Evolutionary conservation across 495 filamentous ascomycete species (phyloP).

Genomic region (Penicillium samsonianum): DNA sequence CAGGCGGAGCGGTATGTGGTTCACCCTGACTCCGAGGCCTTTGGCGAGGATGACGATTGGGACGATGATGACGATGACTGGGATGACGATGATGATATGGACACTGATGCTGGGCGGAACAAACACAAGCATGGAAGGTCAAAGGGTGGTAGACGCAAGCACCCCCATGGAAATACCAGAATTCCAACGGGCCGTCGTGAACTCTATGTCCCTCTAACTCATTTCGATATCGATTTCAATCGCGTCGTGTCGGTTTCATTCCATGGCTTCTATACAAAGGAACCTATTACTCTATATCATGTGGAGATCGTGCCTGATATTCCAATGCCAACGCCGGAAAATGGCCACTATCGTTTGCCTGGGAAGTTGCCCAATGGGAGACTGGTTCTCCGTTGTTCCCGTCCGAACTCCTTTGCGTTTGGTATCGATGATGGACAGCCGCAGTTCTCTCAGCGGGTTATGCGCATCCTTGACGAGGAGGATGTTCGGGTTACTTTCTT

Average conservation of each 20-base stretch:
- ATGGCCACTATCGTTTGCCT: slow-evolving; percentile 50
- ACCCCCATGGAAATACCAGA: background rate
- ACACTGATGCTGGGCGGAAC: slow-evolving; percentile 10
- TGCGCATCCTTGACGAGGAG: slow-evolving; percentile 64
- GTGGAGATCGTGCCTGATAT: slow-evolving; percentile 64
- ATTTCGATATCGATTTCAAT: slow-evolving; percentile 66
- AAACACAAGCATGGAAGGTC: slow-evolving; percentile 11
- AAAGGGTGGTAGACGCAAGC: background rate
- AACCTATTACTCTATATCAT: slow-evolving; percentile 54
- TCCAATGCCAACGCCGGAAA: slow-evolving; percentile 34
- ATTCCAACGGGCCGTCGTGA: slow-evolving; percentile 33
- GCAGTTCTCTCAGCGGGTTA: slow-evolving; percentile 59
- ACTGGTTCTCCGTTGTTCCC: slow-evolving; percentile 64
- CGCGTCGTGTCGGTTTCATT: slow-evolving; percentile 66
- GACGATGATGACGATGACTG: slow-evolving; percentile 4
- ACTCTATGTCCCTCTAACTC: slow-evolving; percentile 73
- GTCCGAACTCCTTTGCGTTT: slow-evolving; percentile 76
- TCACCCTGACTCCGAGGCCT: slow-evolving; percentile 6
- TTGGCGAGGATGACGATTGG: background rate
- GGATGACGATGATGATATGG: slow-evolving; percentile 1
- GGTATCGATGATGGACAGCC: slow-evolving; percentile 80
- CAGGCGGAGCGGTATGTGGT: slow-evolving; percentile 64
- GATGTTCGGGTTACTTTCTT: slow-evolving; percentile 75
- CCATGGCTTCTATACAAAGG: slow-evolving; percentile 63
- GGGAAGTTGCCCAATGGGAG: slow-evolving; percentile 62